Evolutionary conservation across 1,139 yeast species (phyloP), one percentile per base, ranked within the genome.

Genomic region (Candida mesenterica): DNA sequence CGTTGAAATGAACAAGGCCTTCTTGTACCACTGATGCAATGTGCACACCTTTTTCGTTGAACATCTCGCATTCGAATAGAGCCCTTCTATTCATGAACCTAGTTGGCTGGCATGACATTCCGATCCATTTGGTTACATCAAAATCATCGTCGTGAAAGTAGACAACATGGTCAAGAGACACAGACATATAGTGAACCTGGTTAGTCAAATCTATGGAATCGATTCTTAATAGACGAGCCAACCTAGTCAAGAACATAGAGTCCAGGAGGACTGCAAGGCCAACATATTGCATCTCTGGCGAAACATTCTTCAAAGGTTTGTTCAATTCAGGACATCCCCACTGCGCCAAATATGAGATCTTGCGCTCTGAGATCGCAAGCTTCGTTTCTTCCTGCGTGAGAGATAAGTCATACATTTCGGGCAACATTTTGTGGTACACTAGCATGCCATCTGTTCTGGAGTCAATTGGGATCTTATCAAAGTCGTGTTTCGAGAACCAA

Each of bases 1-100:
- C 52, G 26, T 50, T 51, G 34, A 62, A 52, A 33, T 46, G 46
- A 6, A 64, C 72, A 41, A 79, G 61, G 0, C 86, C 90, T 55
- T 84, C 90, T 56, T 84, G 94, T 7, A 79, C 54, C 4, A 82
- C 67, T 0, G 83, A 72, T 2, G 88, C 87, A 3, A 80, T 72
- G 40, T 82, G 75, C 12, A 63, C 65, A 1, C 82, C 81, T 24
- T 70, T 65, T 20, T 49, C 49, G 34, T 71, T 62, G 53, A 65
- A 84, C 49, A 82, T 65, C 41, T 82, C 82, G 8, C 80, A 86
- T 44, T 72, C 73, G 45, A 80, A 59, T 31, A 83, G 55, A 5
- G 79, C 78, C 43, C 85, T 67, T 37, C 75, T 75, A 42, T 72
- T 68, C 13, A 72, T 70, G 4, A 80, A 65, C 41, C 79, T 66